Evolutionary conservation across 257 asterid genomes (phyloP), one percentile per base, ranked within the genome.

Genomic region (Henckelia pumila): DNA sequence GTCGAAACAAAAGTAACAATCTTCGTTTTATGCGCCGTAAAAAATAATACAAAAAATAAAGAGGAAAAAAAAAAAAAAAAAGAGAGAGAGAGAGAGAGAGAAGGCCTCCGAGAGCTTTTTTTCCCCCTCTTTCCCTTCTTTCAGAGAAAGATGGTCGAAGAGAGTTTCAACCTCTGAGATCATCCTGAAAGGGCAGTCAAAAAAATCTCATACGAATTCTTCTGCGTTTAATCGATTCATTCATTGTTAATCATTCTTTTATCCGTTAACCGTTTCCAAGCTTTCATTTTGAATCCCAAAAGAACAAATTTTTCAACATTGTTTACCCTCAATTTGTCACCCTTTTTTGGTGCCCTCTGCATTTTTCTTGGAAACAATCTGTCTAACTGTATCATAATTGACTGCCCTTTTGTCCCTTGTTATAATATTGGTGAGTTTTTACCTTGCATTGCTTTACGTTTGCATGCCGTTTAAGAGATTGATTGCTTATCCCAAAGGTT

Each of bases 151-250:
- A 74, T 88, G 92, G 85, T 86, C 95, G 93, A 81, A 67, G 93
- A 85, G 93, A 84, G 70, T 72, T 79, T 77, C 79, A 74, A 81
- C 80, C 91, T 86, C 94, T 91, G 89, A 89, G 95, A 89, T 87
- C 96, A 86, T 85, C 84, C 87, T 82, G 81, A 73, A 82, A 82
- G 85, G 94, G 88, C 83, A 80, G 85, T 83, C 87, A 77, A 79
- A 77, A 80, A 79, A 67, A 3, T 40, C 57, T 52, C 63, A 44
- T 52, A 14, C 20, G 25, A 67, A 57, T 67, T 74, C 73, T 19
- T 59, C 55, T 70, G 52, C 59, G 64, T 56, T 37, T 40, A 1
- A 40, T 11, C 52, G 19, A 11, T 40, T 19, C 37, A 21, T 22
- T 24, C 16, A 19, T 33, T 24, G 35, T 37, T 64, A 8, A 56